Base-by-base conservation (phyloP, 2,329 filamentous ascomycete species). In the Drechmeria coniospora region DNA sequence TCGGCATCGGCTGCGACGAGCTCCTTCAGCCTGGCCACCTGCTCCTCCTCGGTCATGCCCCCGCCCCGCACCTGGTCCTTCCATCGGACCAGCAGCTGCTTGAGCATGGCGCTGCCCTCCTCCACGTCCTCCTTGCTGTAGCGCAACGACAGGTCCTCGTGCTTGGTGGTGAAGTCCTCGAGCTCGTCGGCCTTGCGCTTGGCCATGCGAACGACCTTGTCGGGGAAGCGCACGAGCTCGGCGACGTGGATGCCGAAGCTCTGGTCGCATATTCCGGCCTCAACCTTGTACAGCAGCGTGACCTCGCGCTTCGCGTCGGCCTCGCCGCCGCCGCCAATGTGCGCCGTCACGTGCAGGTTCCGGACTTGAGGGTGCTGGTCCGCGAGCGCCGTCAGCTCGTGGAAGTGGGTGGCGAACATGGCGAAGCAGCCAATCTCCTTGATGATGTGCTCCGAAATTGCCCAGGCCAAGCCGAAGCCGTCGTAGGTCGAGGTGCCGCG, bases 141-240 rank as follows among this genome's bases (percentile, higher is more conserved):
- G 39, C 69, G 57, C 23, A 67, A 52, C 6, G 63, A 59, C 6
- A 63, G 43, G 24, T 65, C 63, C 35, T 80, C 75, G 42, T 81
- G 74, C 56, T 84, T 86, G 27, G 70, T 70, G 1, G 80, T 79
- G 44, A 98, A 98, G 50, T 98, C 90, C 51, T 98, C 90, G 20
- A 98, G 65, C 62, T 98, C 92, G 51, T 95, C 90, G 1, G 90
- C 90, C 60, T 98, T 98, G 42, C 90, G 73, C 58, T 92, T 92
- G n/a, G 90, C 90, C 92, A 98, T 98, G 37, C 84, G 83, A 34
- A 98, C 80, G 11, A 98, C 92, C 58, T 98, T 98, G 42, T 83
- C 77, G 1, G 90, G 90, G 58, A 98, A 98, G 24, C 86, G 74
- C 13, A 98, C 90, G 5, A 98, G 68, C 57, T 98, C 90, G 1